Evolutionary conservation across 768 basidiomycete genomes (phyloP).

Genomic region (Hemileccinum rubropunctum): DNA sequence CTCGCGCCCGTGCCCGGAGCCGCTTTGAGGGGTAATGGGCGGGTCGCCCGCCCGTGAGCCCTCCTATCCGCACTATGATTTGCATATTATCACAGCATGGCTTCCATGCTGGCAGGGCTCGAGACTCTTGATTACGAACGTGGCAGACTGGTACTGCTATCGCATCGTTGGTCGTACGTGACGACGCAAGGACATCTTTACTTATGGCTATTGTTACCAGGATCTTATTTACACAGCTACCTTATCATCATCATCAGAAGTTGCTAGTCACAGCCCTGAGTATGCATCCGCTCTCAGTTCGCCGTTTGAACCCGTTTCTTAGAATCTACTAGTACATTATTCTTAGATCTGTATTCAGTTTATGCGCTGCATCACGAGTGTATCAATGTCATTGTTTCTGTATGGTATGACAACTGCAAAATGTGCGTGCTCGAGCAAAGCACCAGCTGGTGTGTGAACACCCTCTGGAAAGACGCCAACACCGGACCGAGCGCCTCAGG

Average conservation of each 20-base stretch:
- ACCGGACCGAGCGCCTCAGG: too few relatives aligned
- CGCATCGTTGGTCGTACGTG: background rate
- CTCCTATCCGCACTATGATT: background rate
- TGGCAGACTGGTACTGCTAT: slow-evolving; percentile 14
- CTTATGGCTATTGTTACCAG: slow-evolving; percentile 12
- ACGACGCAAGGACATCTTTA: background rate
- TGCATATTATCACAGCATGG: slow-evolving; percentile 4
- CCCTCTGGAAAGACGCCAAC: too few relatives aligned
- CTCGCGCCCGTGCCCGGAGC: background rate
- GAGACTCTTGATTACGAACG: background rate
- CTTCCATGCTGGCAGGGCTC: background rate
- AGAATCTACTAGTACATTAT: background rate
- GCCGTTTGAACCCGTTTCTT: background rate
- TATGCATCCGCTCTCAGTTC: background rate
- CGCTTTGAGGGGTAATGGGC: background rate
- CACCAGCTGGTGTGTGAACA: too few relatives aligned
- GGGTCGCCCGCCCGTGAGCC: background rate
- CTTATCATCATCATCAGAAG: slow-evolving; percentile 1
- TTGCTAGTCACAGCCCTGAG: background rate
- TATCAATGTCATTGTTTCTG: background rate
- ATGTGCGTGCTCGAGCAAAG: background rate
- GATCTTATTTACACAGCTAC: slow-evolving; percentile 5
- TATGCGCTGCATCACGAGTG: background rate
- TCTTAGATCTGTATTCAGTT: slow-evolving; percentile 3
- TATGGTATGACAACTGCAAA: background rate